phyloP scores from a whole-genome alignment of 2,329 filamentous ascomycete genomes.

The Cladosporium sphaerospermum region DNA sequence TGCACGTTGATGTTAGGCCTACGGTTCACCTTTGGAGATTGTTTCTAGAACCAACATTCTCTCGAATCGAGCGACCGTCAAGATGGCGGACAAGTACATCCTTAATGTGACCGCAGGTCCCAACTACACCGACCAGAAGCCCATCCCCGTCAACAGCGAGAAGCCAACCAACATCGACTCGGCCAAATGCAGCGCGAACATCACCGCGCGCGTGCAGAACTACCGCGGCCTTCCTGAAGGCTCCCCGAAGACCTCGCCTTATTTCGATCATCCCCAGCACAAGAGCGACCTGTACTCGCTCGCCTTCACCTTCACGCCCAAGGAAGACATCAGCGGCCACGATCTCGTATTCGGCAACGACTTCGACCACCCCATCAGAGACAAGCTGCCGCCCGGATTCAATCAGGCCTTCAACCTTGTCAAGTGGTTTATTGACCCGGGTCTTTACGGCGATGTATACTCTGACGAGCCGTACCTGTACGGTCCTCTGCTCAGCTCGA shows the following conservation, averaged over 20 bases:
- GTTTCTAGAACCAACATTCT: too few species aligned
- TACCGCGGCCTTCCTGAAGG: conserved; percentile 62
- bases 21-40: too few species aligned
- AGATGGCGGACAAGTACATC: conserved; percentile 64
- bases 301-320: conserved; percentile 70
- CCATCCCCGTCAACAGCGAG: conserved; percentile 68
- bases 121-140: conserved; percentile 65
- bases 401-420: conserved; percentile 77
- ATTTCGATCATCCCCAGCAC: conserved; percentile 69
- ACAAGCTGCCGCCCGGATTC: conserved; percentile 80
- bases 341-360: conserved; percentile 92
- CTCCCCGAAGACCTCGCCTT: conserved; percentile 64
- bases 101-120: conserved; percentile 77
- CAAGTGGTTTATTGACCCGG: conserved; percentile 85
- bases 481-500: conserved; percentile 70
- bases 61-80: not conserved
- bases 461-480: conserved; percentile 82
- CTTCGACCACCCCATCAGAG: conserved; percentile 84
- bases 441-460: conserved; percentile 82
- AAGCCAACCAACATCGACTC: conserved; percentile 58
- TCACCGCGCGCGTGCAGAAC: conserved; percentile 69
- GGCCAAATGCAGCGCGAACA: conserved; percentile 56
- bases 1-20: too few species aligned
- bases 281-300: conserved; percentile 78
- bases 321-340: conserved; percentile 56